Evolutionary conservation across 73 alveolate genomes (phyloP).

Genomic region (Paramecium octaurelia): DNA sequence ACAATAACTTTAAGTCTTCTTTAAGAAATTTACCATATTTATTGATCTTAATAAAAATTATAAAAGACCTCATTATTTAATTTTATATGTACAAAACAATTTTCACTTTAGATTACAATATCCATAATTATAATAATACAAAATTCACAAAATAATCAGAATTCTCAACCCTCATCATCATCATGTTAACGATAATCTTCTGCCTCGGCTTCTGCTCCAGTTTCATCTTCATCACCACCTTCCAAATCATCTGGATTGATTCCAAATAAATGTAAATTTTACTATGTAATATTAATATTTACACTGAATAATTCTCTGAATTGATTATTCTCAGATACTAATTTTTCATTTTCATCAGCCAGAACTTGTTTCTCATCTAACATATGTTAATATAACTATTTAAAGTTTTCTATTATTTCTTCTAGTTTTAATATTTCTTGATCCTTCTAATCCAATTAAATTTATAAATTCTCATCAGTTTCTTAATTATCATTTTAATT

Average conservation of each 20-base stretch:
- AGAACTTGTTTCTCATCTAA: constrained; percentile 14
- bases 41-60: no score
- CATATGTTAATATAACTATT: constrained; percentile 35
- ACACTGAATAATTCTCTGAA: constrained; percentile 40
- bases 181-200: constrained; percentile 1
- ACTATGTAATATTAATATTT: neutral
- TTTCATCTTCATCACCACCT: neutral
- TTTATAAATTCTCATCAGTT: neutral
- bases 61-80: no score
- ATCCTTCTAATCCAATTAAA: neutral
- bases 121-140: neutral
- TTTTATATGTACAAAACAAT: no score
- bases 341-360: neutral
- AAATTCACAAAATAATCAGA: neutral
- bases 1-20: no score
- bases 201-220: neutral
- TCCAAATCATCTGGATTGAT: constrained; percentile 5
- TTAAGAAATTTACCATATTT: no score
- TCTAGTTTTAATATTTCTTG: neutral
- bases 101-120: neutral
- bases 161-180: neutral
- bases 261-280: constrained; percentile 40
- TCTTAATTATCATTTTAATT: neutral
- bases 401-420: constrained; percentile 14
- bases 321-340: neutral